Conservation (phyloP, 345 rosid species). For the Erysimum cheiranthoides region DNA sequence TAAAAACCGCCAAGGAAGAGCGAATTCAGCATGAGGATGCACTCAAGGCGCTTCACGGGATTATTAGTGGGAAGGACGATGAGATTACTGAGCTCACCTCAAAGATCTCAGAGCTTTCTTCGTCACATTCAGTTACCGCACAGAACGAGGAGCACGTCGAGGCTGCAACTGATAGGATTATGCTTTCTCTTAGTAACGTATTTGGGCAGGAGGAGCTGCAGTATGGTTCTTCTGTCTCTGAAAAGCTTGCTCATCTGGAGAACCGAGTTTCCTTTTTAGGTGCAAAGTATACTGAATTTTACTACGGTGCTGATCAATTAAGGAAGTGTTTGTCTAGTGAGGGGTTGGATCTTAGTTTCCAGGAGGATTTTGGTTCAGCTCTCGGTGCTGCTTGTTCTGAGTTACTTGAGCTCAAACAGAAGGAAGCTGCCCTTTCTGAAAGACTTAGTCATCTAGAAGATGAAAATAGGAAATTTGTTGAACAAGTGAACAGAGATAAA, state of each 20-base stretch:
- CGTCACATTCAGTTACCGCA: slow-evolving; percentile 31
- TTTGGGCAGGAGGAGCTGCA: slow-evolving; percentile 63
- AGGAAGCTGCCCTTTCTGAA: slow-evolving; percentile 56
- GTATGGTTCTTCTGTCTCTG: slow-evolving; percentile 57
- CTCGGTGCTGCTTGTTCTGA: slow-evolving; percentile 68
- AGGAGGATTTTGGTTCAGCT: slow-evolving; percentile 60
- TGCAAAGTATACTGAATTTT: slow-evolving; percentile 66
- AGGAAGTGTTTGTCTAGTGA: slow-evolving; percentile 64
- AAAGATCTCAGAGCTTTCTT: slow-evolving; percentile 56
- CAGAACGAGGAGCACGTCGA: slow-evolving; percentile 53
- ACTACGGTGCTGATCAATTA: slow-evolving; percentile 68
- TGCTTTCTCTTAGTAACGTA: slow-evolving; percentile 59
- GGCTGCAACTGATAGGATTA: slow-evolving; percentile 64
- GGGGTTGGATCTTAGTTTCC: slow-evolving; percentile 52
- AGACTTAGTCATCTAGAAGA: slow-evolving; percentile 58
- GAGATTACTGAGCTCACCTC: slow-evolving; percentile 68
- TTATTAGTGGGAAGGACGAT: slow-evolving; percentile 52
- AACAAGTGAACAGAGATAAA: slow-evolving; percentile 63
- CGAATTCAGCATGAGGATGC: slow-evolving; percentile 50
- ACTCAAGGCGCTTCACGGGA: slow-evolving; percentile 50
- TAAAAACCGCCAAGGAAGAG: slow-evolving; percentile 54
- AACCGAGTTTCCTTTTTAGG: slow-evolving; percentile 55
- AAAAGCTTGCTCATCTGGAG: slow-evolving; percentile 67
- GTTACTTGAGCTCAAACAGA: slow-evolving; percentile 62
- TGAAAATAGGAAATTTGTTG: slow-evolving; percentile 63